Percentiles rank a stretch among this genome's conserved stretches.
Evolutionary conservation across 805 yeast genomes (phyloP).

Genomic region (Metschnikowia chrysomelidarum): DNA sequence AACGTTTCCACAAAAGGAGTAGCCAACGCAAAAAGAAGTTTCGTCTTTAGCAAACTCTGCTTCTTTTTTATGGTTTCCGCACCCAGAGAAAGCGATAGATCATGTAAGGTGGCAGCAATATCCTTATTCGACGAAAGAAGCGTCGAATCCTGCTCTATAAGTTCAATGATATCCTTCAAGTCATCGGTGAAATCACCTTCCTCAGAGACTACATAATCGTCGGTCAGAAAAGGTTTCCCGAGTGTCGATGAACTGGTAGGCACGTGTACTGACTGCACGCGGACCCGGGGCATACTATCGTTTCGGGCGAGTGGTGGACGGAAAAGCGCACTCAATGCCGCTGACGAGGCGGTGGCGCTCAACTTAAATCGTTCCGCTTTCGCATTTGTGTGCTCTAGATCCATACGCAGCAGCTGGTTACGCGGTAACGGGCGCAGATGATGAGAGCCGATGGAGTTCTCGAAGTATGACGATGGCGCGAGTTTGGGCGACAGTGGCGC

Average conservation of each 20-base stretch:
- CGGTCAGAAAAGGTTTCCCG: not conserved
- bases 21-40: slow-evolving; percentile 60
- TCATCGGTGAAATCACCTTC: slow-evolving; percentile 36
- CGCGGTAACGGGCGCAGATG: slow-evolving; percentile 3
- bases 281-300: slow-evolving; percentile 33
- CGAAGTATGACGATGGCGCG: slow-evolving; percentile 4
- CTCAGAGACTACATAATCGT: not conserved
- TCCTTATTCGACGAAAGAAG: slow-evolving; percentile 33
- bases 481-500: slow-evolving; percentile 8
- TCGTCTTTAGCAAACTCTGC: slow-evolving; percentile 42
- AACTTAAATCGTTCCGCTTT: slow-evolving; percentile 22
- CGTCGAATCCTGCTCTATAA: slow-evolving; percentile 42
- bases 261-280: slow-evolving; percentile 2
- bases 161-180: slow-evolving; percentile 46
- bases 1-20: slow-evolving; percentile 58
- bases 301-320: slow-evolving; percentile 36
- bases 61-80: slow-evolving; percentile 29
- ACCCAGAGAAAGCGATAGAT: slow-evolving; percentile 49
- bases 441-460: slow-evolving; percentile 7
- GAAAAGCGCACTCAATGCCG: slow-evolving; percentile 47
- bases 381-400: slow-evolving; percentile 14
- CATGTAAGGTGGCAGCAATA: slow-evolving; percentile 55
- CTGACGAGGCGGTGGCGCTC: slow-evolving; percentile 45
- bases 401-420: slow-evolving; percentile 11
- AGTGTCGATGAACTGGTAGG: not conserved